Evolutionary conservation across 106 monocot genomes (phyloP).

Genomic region (Acorus calamus): DNA sequence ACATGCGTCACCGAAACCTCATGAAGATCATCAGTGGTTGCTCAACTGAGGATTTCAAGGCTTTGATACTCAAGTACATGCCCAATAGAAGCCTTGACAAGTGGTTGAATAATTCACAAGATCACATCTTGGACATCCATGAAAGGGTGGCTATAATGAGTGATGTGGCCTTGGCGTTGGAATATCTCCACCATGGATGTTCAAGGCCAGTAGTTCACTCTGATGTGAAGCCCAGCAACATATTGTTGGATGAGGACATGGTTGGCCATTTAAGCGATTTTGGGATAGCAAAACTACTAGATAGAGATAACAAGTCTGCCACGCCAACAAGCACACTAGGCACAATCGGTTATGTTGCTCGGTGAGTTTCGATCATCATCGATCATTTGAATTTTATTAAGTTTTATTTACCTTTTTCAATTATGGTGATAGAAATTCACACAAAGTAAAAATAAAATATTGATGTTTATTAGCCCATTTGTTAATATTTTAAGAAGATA

Average conservation of each 20-base stretch:
- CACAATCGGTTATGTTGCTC: conserved; percentile 22
- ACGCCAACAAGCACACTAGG: conserved; percentile 8
- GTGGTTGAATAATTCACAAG: conserved; percentile 44
- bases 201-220: conserved; percentile 12
- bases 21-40: conserved; percentile 33
- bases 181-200: conserved; percentile 20
- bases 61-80: conserved; percentile 35
- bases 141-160: conserved; percentile 19
- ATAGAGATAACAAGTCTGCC: neutral
- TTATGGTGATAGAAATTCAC: no score
- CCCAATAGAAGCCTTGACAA: conserved; percentile 41
- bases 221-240: conserved; percentile 23
- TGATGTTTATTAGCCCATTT: no score
- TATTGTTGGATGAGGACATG: conserved; percentile 14
- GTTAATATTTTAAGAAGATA: no score
- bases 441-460: no score
- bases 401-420: no score
- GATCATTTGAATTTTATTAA: no score
- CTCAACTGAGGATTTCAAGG: conserved; percentile 34
- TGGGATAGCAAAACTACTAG: conserved; percentile 19
- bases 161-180: conserved; percentile 15
- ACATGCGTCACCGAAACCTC: no score
- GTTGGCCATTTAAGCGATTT: conserved; percentile 20
- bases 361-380: no score
- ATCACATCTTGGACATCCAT: conserved; percentile 8